Conservation (phyloP, 2,329 filamentous ascomycete species). For the Dactylellina haptotyla region DNA sequence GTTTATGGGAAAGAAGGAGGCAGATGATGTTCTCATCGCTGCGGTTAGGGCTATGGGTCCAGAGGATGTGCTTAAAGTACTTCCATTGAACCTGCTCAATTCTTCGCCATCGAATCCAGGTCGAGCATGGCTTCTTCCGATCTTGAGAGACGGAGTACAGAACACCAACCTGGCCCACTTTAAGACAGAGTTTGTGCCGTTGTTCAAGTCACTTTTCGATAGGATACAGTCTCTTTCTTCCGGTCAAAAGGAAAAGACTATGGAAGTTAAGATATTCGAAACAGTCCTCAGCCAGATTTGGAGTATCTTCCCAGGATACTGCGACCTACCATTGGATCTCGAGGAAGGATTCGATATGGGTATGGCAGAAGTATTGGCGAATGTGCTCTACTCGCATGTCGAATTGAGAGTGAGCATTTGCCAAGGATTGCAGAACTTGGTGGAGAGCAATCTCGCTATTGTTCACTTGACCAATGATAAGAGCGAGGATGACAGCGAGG, state of each 20-base stretch:
- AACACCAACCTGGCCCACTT: constrained; percentile 91
- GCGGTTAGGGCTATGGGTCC: constrained; percentile 92
- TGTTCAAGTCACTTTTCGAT: constrained; percentile 86
- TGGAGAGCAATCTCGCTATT: constrained; percentile 91
- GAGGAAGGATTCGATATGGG: constrained; percentile 78
- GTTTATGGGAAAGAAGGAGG: constrained; percentile 93
- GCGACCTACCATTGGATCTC: constrained; percentile 86
- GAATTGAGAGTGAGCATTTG: constrained; percentile 89
- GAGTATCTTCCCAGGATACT: constrained; percentile 93
- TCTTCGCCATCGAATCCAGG: constrained; percentile 81
- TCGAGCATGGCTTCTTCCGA: constrained; percentile 91
- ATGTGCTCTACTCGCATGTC: constrained; percentile 90
- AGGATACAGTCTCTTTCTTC: constrained; percentile 77
- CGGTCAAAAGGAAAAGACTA: constrained; percentile 79
- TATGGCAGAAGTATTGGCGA: constrained; percentile 90
- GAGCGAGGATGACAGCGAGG: constrained; percentile 60
- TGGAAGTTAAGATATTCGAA: constrained; percentile 97
- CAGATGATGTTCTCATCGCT: constrained; percentile 86
- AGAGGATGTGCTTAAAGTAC: constrained; percentile 79
- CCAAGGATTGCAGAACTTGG: constrained; percentile 81
- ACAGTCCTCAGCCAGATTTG: constrained; percentile 95
- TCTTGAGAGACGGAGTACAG: constrained; percentile 86
- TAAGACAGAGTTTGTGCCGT: constrained; percentile 81
- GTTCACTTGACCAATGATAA: constrained; percentile 65
- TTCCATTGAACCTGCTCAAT: constrained; percentile 85